Base-by-base conservation (phyloP, 495 filamentous ascomycete genomes). In the Neurospora tetrasperma region DNA sequence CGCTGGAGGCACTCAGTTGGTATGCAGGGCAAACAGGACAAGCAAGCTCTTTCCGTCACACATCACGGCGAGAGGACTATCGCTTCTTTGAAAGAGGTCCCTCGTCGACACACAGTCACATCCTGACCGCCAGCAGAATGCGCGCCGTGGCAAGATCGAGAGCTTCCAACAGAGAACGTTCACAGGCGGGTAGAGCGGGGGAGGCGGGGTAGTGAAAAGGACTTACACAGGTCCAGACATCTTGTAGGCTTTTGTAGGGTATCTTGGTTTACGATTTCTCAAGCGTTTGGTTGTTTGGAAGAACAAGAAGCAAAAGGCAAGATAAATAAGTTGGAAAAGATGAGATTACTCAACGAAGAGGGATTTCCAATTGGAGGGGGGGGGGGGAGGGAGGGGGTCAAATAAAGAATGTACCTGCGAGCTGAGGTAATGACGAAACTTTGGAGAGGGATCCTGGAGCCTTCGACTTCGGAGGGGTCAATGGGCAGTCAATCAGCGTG, bases 1-100 rank as follows among this genome's bases (percentile, higher is more conserved):
- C 91, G 86, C 92, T 94, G 86, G 75, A 80, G 78, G 73, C 76
- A 81, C 79, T 84, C 86, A 86, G 85, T 81, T 85, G 82, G 80
- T 87, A 82, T 81, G 82, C 71, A 72, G 73, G 69, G 71, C 40
- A 79, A 78, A 39, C 71, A 75, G 54, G 74, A 68, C 74, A 73
- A 75, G 71, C 73, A 66, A 35, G 54, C 54, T 35, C 54, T 35
- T 70, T 73, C 69, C 35, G 70, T 66, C 35, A 8, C 35, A 59
- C 35, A 46, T 59, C 43, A 68, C 35, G 39, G 41, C 16, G 43
- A 71, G 70, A 44, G 70, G 23, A 35, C 46, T 72, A 38, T 41
- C 27, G 69, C 38, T 59, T 59, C 20, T 59, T 20, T 59, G 20
- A 23, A 59, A 10, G 48, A 31, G 20, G 48, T 10, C 5, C 31